Evolutionary conservation across 768 basidiomycete genomes (phyloP).

Genomic region (Hypholoma sublateritium): DNA sequence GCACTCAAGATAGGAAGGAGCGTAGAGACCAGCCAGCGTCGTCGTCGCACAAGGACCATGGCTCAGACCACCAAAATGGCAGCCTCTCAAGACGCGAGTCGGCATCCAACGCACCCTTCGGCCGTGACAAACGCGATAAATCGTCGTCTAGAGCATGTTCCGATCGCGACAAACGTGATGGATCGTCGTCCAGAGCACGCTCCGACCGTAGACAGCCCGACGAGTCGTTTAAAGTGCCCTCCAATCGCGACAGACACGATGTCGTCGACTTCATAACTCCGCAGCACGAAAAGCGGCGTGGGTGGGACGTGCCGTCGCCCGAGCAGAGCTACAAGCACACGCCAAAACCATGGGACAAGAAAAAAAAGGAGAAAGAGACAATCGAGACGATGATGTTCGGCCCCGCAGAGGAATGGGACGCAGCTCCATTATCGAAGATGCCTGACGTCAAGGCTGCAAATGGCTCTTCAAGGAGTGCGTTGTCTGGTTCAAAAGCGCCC

Average conservation of each 20-base stretch:
- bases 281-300: not conserved
- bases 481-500: no score
- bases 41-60: no score
- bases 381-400: not conserved
- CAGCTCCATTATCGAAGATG: not conserved
- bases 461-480: no score
- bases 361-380: not conserved
- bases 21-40: no score
- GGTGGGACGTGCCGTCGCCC: not conserved
- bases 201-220: no score
- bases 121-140: not conserved
- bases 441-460: no score
- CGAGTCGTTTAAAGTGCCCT: not conserved
- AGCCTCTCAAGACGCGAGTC: not conserved
- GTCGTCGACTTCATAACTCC: not conserved
- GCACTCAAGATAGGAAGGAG: not conserved
- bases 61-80: no score
- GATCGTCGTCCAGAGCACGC: no score
- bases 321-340: not conserved
- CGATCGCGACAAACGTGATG: not conserved
- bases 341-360: conserved; percentile 3
- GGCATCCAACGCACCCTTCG: not conserved
- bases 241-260: not conserved
- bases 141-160: not conserved
- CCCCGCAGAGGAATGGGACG: not conserved